Percentiles rank a stretch among this genome's conserved stretches.
phyloP scores from a whole-genome alignment of 192 early-diverging fungal genomes.

The Lunasporangiospora selenospora region DNA sequence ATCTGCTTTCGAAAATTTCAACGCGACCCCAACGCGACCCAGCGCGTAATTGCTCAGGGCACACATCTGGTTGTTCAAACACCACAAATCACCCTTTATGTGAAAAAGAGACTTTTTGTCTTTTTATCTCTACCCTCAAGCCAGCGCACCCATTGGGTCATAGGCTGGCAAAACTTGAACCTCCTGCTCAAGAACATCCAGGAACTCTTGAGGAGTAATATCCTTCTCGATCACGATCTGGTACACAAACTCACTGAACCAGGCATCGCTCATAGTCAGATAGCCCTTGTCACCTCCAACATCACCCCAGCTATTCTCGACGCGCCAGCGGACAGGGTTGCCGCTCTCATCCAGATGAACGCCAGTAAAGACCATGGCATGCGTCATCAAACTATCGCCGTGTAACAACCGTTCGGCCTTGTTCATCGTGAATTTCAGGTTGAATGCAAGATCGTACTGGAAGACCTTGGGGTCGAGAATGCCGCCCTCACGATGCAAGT shows the following conservation, averaged over 20 bases:
- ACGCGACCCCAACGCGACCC: too few relatives aligned
- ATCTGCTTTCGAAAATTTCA: too few relatives aligned
- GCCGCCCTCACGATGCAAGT: conserved; percentile 57
- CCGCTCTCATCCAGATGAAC: conserved; percentile 71
- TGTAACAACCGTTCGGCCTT: conserved; percentile 76
- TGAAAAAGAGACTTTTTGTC: too few relatives aligned
- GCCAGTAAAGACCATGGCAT: conserved; percentile 83
- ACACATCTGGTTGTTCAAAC: too few relatives aligned
- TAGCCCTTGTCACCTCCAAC: conserved; percentile 75
- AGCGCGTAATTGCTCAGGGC: too few relatives aligned
- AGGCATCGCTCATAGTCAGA: conserved; percentile 77
- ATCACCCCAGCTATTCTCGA: conserved; percentile 78
- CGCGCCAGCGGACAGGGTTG: conserved; percentile 73
- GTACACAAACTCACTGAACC: conserved; percentile 84
- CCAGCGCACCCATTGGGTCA: conserved; percentile 81
- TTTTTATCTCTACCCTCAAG: too few relatives aligned
- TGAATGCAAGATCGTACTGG: conserved; percentile 73
- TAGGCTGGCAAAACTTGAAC: conserved; percentile 75
- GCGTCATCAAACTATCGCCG: conserved; percentile 79
- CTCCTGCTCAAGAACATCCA: conserved; percentile 67
- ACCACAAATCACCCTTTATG: too few relatives aligned
- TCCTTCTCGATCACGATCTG: conserved; percentile 78
- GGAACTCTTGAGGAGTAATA: conserved; percentile 62
- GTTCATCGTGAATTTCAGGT: conserved; percentile 60
- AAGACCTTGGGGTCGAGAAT: conserved; percentile 67